Conservation (phyloP, 1,139 yeast genomes). For the Protomyces arabidopsidicola region DNA sequence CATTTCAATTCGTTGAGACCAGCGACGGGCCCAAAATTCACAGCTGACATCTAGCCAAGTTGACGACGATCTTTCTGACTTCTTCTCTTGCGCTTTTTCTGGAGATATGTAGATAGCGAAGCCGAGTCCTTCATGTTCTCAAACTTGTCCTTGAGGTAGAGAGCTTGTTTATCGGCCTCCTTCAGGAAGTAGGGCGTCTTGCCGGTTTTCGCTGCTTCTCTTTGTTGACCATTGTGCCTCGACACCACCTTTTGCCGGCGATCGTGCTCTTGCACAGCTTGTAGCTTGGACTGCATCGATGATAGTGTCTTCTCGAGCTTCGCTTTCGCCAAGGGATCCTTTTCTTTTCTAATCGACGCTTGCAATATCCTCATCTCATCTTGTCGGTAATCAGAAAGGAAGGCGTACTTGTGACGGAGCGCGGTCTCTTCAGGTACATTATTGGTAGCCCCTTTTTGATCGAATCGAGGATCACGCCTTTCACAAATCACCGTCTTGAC, state of each 20-base stretch:
- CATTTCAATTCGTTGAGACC: constrained; percentile 78
- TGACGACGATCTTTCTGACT: constrained; percentile 73
- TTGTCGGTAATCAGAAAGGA: constrained; percentile 78
- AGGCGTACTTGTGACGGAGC: constrained; percentile 75
- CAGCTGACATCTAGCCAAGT: neutral
- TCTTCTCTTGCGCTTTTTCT: constrained; percentile 88
- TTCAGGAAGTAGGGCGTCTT: constrained; percentile 61
- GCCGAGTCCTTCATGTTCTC: constrained; percentile 77
- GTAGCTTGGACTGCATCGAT: constrained; percentile 57
- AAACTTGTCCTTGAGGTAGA: constrained; percentile 82
- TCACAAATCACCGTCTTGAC: constrained; percentile 32
- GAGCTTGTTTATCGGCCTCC: constrained; percentile 69
- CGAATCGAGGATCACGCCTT: constrained; percentile 74
- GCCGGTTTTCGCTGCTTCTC: constrained; percentile 48
- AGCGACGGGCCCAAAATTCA: constrained; percentile 39
- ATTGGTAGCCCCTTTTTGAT: constrained; percentile 37
- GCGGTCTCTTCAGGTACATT: constrained; percentile 68
- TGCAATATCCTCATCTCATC: constrained; percentile 63
- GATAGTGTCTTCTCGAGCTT: constrained; percentile 45
- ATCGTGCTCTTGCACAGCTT: constrained; percentile 71
- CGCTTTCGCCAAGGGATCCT: constrained; percentile 45
- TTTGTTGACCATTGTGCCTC: constrained; percentile 49
- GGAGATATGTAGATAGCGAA: constrained; percentile 73
- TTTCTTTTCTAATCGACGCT: constrained; percentile 53
- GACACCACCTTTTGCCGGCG: constrained; percentile 59